Evolutionary conservation across 2,329 filamentous ascomycete species (phyloP), one percentile per base, ranked within the genome.

Genomic region (Cercospora brassicicola): DNA sequence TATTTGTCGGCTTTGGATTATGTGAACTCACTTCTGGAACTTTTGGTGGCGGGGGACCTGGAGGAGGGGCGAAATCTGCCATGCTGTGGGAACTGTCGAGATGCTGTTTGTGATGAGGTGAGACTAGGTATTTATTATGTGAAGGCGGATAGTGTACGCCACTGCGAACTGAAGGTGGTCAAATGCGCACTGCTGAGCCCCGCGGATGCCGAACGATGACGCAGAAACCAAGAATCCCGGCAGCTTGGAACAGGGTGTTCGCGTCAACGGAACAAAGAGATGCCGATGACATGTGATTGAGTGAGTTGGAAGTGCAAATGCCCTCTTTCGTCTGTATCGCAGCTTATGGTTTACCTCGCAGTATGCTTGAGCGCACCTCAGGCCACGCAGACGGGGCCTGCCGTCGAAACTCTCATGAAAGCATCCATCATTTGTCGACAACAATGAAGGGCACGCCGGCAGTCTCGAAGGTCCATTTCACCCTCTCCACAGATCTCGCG

Each of bases 21-120:
- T 51, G 4, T 20, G 18, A n/a, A 45, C 60, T 67, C 57, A 67
- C 62, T 53, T 68, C 69, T 55, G 70, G 73, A 11, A 73, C 67
- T 57, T 71, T 69, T 11, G 76, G 75, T 26, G 73, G 73, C 20
- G 71, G 75, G 28, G 76, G 73, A 11, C 72, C 77, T 8, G 75
- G 42, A 11, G 77, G 77, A 20, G 77, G 77, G 45, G 76, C 76
- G 69, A 73, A 79, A 62, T 78, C 76, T 39, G 74, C 72, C 76
- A 78, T 78, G 63, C 11, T 68, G 15, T 28, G 13, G 28, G n/a
- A 11, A 26, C 53, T 30, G 53, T 26, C 26, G 13, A 28, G 53
- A 18, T 33, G 15, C 1, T 11, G 1, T 30, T 57, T 10, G 53
- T n/a, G 53, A 57, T 18, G 13, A 9, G 23, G 26, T 31, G 53